Base-by-base conservation (phyloP, 2,329 filamentous ascomycete species). In the Colletotrichum lentis region DNA sequence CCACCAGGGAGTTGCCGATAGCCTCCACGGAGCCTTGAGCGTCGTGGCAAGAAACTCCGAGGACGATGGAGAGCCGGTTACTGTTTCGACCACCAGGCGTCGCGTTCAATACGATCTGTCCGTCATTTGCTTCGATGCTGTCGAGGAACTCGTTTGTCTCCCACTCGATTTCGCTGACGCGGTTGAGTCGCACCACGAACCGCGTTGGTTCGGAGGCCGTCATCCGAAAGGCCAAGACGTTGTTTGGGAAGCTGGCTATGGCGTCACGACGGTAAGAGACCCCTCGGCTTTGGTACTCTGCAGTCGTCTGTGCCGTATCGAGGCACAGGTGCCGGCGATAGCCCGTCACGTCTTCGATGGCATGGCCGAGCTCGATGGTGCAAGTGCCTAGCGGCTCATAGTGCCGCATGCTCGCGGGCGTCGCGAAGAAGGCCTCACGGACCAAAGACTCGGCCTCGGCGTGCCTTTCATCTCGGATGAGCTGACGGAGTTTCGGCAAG, bases 71-170 rank as follows among this genome's bases (percentile, higher is more conserved):
- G 10, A 77, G 71, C 2, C 72, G 73, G 67, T 78, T 80, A 57
- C 71, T 80, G 35, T 74, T 62, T 24, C 67, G 71, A 3, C 79
- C 79, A 3, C 79, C 80, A 1, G 80, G 78, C 0, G 77, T 79
- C 24, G 79, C 76, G 55, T 75, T 75, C 75, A 81, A 76, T 7
- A 74, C 72, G 37, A 81, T 77, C 12, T 73, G 74, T 27, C 73
- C 69, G 6, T 73, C 62, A 1, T 56, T 68, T 12, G 74, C 73
- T 14, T 59, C 49, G 20, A 82, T 66, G 18, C 76, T 77, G 68
- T 82, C 80, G 18, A 82, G 72, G 64, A 80, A 82, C 67, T 82
- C 80, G 67, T 81, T 80, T 2, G 78, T 80, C 70, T 82, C 81
- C 71, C 77, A 80, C 57, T 81, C 80, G 14, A 78, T 70, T 62